phyloP scores from a whole-genome alignment of 1,284 basidiomycete species.

The Termitomyces sp. region DNA sequence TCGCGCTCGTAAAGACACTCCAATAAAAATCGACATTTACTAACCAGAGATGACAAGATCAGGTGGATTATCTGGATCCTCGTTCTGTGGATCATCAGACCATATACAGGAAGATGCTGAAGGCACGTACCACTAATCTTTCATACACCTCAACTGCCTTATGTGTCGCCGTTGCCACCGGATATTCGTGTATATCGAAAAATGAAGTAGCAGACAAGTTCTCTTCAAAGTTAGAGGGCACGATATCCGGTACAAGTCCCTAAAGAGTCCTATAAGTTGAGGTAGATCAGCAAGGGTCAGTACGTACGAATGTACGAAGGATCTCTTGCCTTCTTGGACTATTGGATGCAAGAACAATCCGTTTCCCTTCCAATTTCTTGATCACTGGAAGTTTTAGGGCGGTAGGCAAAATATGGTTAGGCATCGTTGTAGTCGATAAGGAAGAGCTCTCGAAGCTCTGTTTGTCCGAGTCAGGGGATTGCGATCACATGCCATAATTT shows the following conservation, averaged over 20 bases:
- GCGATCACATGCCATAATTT: too few species aligned
- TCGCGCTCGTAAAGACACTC: neutral
- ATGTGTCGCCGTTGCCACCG: constrained; percentile 86
- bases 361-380: constrained; percentile 66
- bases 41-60: constrained; percentile 87
- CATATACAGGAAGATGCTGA: neutral
- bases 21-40: neutral
- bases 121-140: constrained; percentile 62
- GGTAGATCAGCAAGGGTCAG: neutral
- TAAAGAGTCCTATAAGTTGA: constrained; percentile 26
- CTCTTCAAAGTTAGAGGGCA: constrained; percentile 88
- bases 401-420: constrained; percentile 55
- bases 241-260: constrained; percentile 84
- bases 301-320: constrained; percentile 70
- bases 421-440: constrained; percentile 16
- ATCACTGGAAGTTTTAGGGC: constrained; percentile 71
- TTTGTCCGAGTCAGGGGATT: too few species aligned
- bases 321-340: constrained; percentile 86
- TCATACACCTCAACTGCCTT: constrained; percentile 95
- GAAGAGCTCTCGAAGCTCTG: too few species aligned
- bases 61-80: constrained; percentile 78
- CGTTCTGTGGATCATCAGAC: constrained; percentile 31
- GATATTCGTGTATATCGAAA: constrained; percentile 84
- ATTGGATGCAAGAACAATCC: constrained; percentile 80
- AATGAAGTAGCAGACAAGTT: constrained; percentile 69